phyloP scores from a whole-genome alignment of 805 yeast species.

The Yamadazyma takamatsuzukensis region DNA sequence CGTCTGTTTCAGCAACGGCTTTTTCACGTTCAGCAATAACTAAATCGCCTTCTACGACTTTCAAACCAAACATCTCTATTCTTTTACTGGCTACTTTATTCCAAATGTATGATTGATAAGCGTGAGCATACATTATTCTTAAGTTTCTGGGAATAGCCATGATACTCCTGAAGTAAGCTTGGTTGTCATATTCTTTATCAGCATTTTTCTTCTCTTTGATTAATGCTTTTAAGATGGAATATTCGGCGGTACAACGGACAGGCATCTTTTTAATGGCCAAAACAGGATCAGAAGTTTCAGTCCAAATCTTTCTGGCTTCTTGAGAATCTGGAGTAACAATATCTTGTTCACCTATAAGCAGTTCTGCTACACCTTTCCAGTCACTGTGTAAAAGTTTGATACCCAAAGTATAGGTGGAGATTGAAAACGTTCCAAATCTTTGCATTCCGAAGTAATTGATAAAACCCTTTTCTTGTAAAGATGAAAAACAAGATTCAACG shows the following conservation, averaged over 20 bases:
- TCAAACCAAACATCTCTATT: constrained; percentile 63
- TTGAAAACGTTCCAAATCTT: constrained; percentile 92
- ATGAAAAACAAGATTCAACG: constrained; percentile 50
- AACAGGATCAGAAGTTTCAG: constrained; percentile 61
- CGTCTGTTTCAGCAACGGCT: constrained; percentile 8
- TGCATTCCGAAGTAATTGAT: constrained; percentile 98
- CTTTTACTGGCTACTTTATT: constrained; percentile 79
- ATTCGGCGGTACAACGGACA: constrained; percentile 81
- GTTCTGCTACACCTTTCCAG: constrained; percentile 77
- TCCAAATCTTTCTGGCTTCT: constrained; percentile 83
- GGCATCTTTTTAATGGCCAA: constrained; percentile 78
- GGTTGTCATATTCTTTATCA: constrained; percentile 41
- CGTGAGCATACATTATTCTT: constrained; percentile 93
- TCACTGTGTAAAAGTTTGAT: constrained; percentile 62
- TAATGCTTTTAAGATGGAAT: constrained; percentile 61
- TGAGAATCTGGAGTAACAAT: constrained; percentile 77
- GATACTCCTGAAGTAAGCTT: constrained; percentile 72
- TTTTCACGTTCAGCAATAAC: constrained; percentile 40
- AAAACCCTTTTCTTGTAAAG: constrained; percentile 68
- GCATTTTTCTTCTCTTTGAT: constrained; percentile 47
- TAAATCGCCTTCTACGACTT: constrained; percentile 77
- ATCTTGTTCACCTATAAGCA: constrained; percentile 82
- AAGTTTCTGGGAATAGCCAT: constrained; percentile 89
- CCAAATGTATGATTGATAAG: constrained; percentile 97
- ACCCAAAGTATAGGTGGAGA: constrained; percentile 88